Evolutionary conservation across 2,329 filamentous ascomycete species (phyloP), one percentile per base, ranked within the genome.

Genomic region (Pseudofabraea citricarpa): DNA sequence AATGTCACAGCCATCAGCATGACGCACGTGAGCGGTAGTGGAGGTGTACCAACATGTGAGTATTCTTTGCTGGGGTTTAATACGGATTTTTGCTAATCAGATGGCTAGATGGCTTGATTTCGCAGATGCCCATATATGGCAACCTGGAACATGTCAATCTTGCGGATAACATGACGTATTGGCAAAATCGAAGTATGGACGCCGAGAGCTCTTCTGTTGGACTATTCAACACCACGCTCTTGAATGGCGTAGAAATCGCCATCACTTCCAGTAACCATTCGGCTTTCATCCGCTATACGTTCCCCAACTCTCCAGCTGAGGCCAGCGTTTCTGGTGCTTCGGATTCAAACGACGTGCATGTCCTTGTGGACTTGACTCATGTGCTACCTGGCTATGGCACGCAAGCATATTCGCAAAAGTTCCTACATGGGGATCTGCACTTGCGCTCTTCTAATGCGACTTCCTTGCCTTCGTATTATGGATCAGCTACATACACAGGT

Each of bases 401-500:
- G 13, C 15, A 36, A 19, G 13, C 19, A 6, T 36, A 19, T 9
- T 36, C 19, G 6, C 19, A 36, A 12, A 36, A 36, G 16, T 36
- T 36, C 19, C 19, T 19, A 15, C 18, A 37, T 22, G 35, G 35
- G 7, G 21, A 22, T 22, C 35, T 37, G 8, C 19, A 22, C 35
- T 15, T 22, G 9, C 10, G 35, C 19, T 10, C 18, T 15, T 21
- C 35, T 37, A 37, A 37, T 22, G 9, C 35, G 15, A 22, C 19
- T 21, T 22, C 19, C 10, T 37, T 21, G 19, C 35, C 20, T 7
- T 37, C 35, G 19, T 37, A 22, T 15, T 15, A 13, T 23, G 35
- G 35, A 37, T 37, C 35, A 12, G 21, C 35, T n/a, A 37, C 35
- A 15, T 37, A 37, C n/a, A n/a, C 35, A 5, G 21, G 35, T n/a